A percentile compares a stretch with the other conserved stretches of the same genome.
These are phyloP conservation scores for Mycena crocata DNA, from an alignment of 768 basidiomycete genomes.

Conservation along the genomic window DNA sequence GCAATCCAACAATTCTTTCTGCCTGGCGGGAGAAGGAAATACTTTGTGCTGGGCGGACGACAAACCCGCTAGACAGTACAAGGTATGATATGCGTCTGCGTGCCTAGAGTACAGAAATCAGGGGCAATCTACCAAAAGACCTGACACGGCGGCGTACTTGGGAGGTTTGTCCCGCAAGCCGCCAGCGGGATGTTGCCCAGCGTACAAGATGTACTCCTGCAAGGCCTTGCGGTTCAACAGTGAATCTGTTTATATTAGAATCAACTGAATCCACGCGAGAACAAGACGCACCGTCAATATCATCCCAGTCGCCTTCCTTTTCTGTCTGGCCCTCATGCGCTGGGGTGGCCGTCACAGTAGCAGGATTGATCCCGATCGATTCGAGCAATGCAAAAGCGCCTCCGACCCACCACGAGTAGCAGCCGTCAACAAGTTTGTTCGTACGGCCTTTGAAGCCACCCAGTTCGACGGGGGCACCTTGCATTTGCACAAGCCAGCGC, in stretches of 20 bases:
- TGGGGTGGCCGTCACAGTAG: conserved; percentile 48
- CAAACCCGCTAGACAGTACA: conserved; percentile 92
- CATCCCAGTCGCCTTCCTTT: conserved; percentile 64
- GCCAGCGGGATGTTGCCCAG: conserved; percentile 87
- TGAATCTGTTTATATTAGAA: conserved; percentile 40
- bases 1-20: conserved; percentile 43
- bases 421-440: conserved; percentile 99
- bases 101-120: conserved; percentile 53
- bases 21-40: conserved; percentile 54
- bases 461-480: conserved; percentile 83
- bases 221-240: conserved; percentile 77
- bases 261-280: conserved; percentile 10
- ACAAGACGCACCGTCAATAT: conserved; percentile 68
- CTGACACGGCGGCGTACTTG: conserved; percentile 66
- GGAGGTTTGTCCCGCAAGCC: conserved; percentile 96
- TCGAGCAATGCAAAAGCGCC: conserved; percentile 87
- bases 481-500: conserved; percentile 89
- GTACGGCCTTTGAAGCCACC: conserved; percentile 95
- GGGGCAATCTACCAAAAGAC: background rate
- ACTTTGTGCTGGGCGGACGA: conserved; percentile 90
- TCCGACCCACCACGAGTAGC: conserved; percentile 99
- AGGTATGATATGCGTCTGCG: conserved; percentile 96
- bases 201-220: conserved; percentile 88
- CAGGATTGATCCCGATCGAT: conserved; percentile 56
- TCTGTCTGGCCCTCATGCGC: conserved; percentile 38